These are phyloP conservation scores for Hypseocharis bilobata DNA, from an alignment of 441 rosid genomes.

Conservation along the genomic window DNA sequence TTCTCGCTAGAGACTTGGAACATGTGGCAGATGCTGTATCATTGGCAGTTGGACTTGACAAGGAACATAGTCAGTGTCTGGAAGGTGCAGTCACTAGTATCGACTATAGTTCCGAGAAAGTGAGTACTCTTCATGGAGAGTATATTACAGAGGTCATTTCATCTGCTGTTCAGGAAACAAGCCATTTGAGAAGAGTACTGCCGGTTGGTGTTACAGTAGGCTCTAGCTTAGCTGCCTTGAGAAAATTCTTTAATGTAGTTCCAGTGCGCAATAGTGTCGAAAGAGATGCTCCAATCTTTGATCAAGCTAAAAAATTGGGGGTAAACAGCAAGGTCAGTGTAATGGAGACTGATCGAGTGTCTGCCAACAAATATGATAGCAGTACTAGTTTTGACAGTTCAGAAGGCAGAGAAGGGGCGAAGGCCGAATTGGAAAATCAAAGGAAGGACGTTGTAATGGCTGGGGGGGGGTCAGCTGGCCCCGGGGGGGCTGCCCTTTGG, in stretches of 20 bases:
- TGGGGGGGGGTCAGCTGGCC: slow-evolving; percentile 88
- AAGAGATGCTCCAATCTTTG: slow-evolving; percentile 25
- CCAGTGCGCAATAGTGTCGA: slow-evolving; percentile 28
- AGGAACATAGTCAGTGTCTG: slow-evolving; percentile 31
- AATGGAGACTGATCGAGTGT: slow-evolving; percentile 21
- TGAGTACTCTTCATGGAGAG: slow-evolving; percentile 55
- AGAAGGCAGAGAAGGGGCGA: slow-evolving; percentile 26
- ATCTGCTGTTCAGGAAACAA: slow-evolving; percentile 58
- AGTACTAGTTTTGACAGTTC: slow-evolving; percentile 20
- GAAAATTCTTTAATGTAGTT: slow-evolving; percentile 56
- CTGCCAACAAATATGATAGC: slow-evolving; percentile 23
- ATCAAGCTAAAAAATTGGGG: slow-evolving; percentile 24
- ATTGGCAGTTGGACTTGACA: slow-evolving; percentile 36
- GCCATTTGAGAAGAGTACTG: slow-evolving; percentile 54
- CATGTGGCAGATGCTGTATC: slow-evolving; percentile 63
- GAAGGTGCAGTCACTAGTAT: slow-evolving; percentile 25
- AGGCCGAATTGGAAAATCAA: slow-evolving; percentile 28
- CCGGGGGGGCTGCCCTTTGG: no score
- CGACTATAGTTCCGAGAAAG: slow-evolving; percentile 33
- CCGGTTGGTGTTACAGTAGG: slow-evolving; percentile 85
- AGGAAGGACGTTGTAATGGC: slow-evolving; percentile 51
- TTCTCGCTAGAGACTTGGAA: slow-evolving; percentile 57
- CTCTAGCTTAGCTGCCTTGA: slow-evolving; percentile 81
- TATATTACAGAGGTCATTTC: slow-evolving; percentile 55
- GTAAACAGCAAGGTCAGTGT: slow-evolving; percentile 22